Base-by-base conservation (phyloP, 179 eudicot species). In the Patellifolia procumbens region DNA sequence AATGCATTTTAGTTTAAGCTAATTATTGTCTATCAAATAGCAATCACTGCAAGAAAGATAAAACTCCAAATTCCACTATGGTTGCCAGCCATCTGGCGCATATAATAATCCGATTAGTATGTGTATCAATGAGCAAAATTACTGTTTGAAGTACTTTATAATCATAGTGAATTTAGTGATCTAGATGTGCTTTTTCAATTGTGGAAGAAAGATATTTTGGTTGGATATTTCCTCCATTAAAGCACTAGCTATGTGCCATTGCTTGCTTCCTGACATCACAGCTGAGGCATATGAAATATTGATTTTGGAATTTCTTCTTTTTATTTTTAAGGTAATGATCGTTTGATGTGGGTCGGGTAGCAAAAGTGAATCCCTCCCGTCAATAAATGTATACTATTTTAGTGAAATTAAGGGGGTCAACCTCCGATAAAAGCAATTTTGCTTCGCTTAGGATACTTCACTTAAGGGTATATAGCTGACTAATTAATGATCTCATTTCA, bases 201-300 rank as follows among this genome's bases (percentile, higher is more conserved):
- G 71, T 45, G 71, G 51, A 1, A 24, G 35, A 67, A 1, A 42
- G 0, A 58, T 28, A 58, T 9, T 2, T 58, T 26, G 24, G 53
- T 67, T 67, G 71, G 71, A 45, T 68, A 13, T 24, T 43, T 68
- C 43, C 55, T 68, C 43, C 55, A 45, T 26, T 28, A 45, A 22
- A 15, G 26, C 71, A 43, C 52, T 24, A 24, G 26, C 53, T 45
- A 9, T 35, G 68, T 5, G 8, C 39, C 31, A 35, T 64, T 9
- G 45, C 68, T 35, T 37, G 5, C 28, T 37, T 64, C 15, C 28
- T 37, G 68, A 64, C 26, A 46, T 64, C 68, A 64, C 29, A 20
- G 28, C 35, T 64, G 68, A 64, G 68, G 68, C 68, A 35, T 34
- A 35, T 63, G 42, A 34, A 35, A n/a, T 7, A 2, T 59, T 26